Base-by-base conservation (phyloP, 1,284 basidiomycete genomes). In the Trichosporon asahii region DNA sequence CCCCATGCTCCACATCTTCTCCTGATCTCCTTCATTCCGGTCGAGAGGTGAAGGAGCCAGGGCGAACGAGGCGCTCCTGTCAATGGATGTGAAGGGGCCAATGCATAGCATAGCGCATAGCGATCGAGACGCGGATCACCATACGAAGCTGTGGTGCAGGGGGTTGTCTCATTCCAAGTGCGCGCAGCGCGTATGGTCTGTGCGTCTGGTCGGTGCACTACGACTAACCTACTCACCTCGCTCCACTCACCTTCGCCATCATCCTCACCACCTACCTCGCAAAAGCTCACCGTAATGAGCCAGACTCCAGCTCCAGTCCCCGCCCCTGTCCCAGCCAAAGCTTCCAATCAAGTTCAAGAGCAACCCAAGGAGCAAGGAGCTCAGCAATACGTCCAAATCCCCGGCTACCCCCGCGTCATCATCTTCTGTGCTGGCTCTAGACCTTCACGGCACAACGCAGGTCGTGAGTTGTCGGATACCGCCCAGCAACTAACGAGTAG, bases 341-440 rank as follows among this genome's bases (percentile, higher is more conserved):
- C 57, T 18, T 6, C 8, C 29, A 11, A 3, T 18, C 57, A 61
- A 31, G 3, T 18, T 31, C 29, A 61, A 15, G 29, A 33, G 27
- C 27, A 29, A 2, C 6, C 31, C 31, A 33, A 6, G 31, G 31
- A 9, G 31, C 6, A 33, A 33, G 31, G 7, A 9, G 1, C 31
- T 6, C 57, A 31, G 29, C 57, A 33, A 61, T 31, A 31, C 27
- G 57, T 61, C 5, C 57, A 61, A 15, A 29, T 61, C n/a, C 57
- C 57, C 29, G 57, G 57, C 57, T 61, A 31, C 29, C 57, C 57
- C 15, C 57, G 57, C 29, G 57, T 61, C 57, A 61, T 61, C 57
- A 61, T 61, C 29, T 61, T 61, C 57, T 61, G 57, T n/a, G 57
- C 57, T 14, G 57, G 57, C 29, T 61, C 57, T 3, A 4, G 57